Base-by-base conservation (phyloP, 352 stramenopile species). In the Pythium brachiatum region DNA sequence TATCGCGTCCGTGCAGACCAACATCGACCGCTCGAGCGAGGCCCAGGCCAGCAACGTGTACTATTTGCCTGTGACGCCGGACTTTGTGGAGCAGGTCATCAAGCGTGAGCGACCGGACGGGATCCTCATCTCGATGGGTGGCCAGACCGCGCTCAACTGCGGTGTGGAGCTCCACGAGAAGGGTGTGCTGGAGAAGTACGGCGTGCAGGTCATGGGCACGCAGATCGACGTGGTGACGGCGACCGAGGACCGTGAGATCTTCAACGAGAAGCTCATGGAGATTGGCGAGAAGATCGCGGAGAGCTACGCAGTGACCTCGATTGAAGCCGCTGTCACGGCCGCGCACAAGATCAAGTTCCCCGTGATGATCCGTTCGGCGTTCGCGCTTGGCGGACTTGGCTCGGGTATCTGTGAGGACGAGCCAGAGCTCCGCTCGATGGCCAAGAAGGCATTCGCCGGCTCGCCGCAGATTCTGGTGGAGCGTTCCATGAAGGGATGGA, bases 171-270 rank as follows among this genome's bases (percentile, higher is more conserved):
- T 99, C 50, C 97, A 97, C 78, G 66, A 96, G 57, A 86, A 78
- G 46, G 97, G 97, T 47, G 89, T 94, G 50, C 87, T 99, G 11
- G 81, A 97, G 47, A 96, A 97, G 62, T 89, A 98, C 74, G 91
- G 94, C 56, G 92, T 98, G 21, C 76, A 86, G 53, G 96, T 99
- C 46, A 83, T 99, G 53, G 97, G 97, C 54, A 99, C 97, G 53
- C 95, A 96, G 56, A 98, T 99, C 69, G 79, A 96, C 54, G 92
- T 89, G 12, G 98, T 99, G 64, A 97, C 98, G 57, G 92, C 96
- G 60, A 99, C 97, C 16, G 97, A 99, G 78, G 97, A 99, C 78
- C 88, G 97, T 63, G 94, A 99, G 62, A 89, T 99, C 51, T 99
- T 99, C 70, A 92, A 85, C 38, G 79, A 92, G 20, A 97, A 97